Evolutionary conservation across 2,329 filamentous ascomycete species (phyloP), one percentile per base, ranked within the genome.

Genomic region (Botrytis elliptica): DNA sequence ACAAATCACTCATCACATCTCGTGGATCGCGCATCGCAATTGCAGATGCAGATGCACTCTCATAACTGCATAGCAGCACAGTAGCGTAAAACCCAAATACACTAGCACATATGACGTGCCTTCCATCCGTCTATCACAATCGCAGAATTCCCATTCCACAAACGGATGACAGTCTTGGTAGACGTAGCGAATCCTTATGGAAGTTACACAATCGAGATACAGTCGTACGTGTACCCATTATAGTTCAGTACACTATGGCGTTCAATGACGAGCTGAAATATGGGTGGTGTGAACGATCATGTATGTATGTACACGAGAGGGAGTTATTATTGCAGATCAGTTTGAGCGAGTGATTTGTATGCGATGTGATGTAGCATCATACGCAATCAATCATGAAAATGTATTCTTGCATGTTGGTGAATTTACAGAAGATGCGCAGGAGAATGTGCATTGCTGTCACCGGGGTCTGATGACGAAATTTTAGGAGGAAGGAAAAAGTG

Each of bases 81-180:
- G 6, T 25, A n/a, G 12, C 49, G 1, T 36, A n/a, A 4, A 25
- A 44, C 10, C 14, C 40, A 18, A 55, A 33, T 5, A 9, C 29
- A 38, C 40, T 42, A 57, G 8, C 18, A 20, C 22, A 36, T 7
- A 66, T 55, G 33, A 40, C 25, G 33, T 40, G 25, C 1, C 16
- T 16, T 7, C 16, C 18, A 44, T 64, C n/a, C 6, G 9, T 6
- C 7, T 1, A 0, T 29, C 6, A 4, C n/a, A 25, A 16, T 1
- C 14, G 52, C 12, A 12, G 38, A n/a, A 52, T 22, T 14, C 8
- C n/a, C 5, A 25, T 52, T 33, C 49, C 36, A 67, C 65, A 33
- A 40, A 10, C 9, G 8, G 8, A 52, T 9, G 9, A 4, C n/a
- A 20, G 7, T 4, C 22, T 55, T 16, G 33, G 65, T 66, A 10